Base-by-base conservation (phyloP, 345 rosid species). In the Citrus reticulata region DNA sequence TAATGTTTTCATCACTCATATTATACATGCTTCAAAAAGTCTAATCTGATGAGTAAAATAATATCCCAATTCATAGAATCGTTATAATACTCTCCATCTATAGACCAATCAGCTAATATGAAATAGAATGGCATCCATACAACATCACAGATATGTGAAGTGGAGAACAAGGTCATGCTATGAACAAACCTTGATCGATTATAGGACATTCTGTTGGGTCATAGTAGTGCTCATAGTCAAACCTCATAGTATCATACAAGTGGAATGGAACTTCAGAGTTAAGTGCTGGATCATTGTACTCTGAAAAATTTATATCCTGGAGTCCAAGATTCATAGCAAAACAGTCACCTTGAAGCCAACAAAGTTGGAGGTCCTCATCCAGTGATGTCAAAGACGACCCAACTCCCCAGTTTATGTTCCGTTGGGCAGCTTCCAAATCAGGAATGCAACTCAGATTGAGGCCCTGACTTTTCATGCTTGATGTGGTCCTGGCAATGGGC, bases 151-250 rank as follows among this genome's bases (percentile, higher is more conserved):
- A 73, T 55, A 66, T 17, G 16, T 80, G 7, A 35, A 35, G 37
- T 5, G 74, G 27, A 27, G 77, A 84, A 73, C 80, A 81, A 81
- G 82, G 73, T 91, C 85, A 92, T 75, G 86, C 80, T 79, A 93
- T 81, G 83, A 95, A 95, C 81, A 95, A 85, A 78, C 95, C 88
- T 78, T 89, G 91, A 81, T 89, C 94, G 61, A 86, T 81, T 66
- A 88, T 67, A 70, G 87, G 65, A 82, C 81, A 89, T 68, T 93
- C 97, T 10, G 91, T 79, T 68, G 90, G 89, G 46, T 95, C 98
- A 22, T 75, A 75, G 55, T 81, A 79, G 80, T 81, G 82, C 73
- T 90, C 96, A 20, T 84, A 86, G 78, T 89, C 97, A 73, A 85
- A 88, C 93, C 90, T 87, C 68, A 77, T 76, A 22, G 85, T 77